phyloP scores from a whole-genome alignment of 2,329 filamentous ascomycete species.

The Amphichorda felina region DNA sequence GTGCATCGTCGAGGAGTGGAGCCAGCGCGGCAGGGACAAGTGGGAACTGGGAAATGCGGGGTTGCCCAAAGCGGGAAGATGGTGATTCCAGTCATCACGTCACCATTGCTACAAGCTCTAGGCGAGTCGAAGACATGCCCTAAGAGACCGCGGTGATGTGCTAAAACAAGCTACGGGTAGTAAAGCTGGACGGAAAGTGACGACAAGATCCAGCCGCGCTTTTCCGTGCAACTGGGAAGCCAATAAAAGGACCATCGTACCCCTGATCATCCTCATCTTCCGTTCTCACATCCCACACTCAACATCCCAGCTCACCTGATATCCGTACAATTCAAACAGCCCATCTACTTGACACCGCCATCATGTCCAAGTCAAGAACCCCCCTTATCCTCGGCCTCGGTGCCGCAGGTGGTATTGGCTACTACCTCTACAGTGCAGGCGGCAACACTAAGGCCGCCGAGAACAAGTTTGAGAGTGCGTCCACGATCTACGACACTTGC shows the following conservation, averaged over 20 bases:
- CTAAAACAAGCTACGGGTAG: no score
- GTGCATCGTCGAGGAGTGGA: no score
- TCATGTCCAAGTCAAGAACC: slow-evolving; percentile 34
- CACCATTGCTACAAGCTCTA: background rate
- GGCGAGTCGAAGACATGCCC: background rate
- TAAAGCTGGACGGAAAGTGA: no score
- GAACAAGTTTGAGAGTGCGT: slow-evolving; percentile 73
- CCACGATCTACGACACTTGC: no score
- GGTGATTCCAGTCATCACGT: background rate
- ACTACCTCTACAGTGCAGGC: slow-evolving; percentile 85
- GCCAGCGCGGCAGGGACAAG: no score
- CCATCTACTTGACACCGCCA: slow-evolving; percentile 10
- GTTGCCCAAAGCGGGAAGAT: background rate
- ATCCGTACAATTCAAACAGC: no score
- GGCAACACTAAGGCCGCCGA: slow-evolving; percentile 73
- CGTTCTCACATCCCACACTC: background rate
- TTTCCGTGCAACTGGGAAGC: no score
- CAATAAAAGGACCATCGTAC: background rate
- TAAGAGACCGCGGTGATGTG: no score
- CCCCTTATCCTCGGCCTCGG: slow-evolving; percentile 46
- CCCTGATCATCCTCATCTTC: background rate
- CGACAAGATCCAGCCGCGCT: no score
- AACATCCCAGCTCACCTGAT: no score
- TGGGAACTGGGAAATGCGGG: background rate
- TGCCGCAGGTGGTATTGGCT: slow-evolving; percentile 59